Evolutionary conservation across 2,329 filamentous ascomycete genomes (phyloP), one percentile per base, ranked within the genome.

Genomic region (Botrytis fabae): DNA sequence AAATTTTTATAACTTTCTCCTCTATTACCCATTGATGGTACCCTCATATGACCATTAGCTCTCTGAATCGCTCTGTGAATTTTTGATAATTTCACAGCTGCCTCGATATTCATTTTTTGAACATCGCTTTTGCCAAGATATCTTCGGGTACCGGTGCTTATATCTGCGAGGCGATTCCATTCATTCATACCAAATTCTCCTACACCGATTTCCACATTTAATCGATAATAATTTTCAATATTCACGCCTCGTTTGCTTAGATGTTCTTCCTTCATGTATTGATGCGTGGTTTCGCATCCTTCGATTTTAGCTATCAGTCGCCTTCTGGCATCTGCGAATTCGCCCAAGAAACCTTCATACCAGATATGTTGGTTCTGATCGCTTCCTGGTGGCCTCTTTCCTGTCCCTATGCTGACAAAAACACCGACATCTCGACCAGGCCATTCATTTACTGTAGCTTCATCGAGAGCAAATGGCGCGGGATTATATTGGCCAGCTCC

Each of bases 141-240:
- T 75, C 92, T 89, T 77, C 93, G 89, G 0, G 96, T 99, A 80
- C 92, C 92, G 22, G 94, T 98, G 84, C 93, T 97, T 83, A 99
- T 98, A 70, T 98, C 95, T 40, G 93, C 92, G n/a, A 98, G 85
- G 5, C 95, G 90, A 78, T 93, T 89, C 96, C 96, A 99, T 81
- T 98, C 96, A 80, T 98, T 99, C 94, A 99, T 98, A 69, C 93
- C 95, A 81, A 98, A 98, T 80, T 98, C 96, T 70, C 95, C 95
- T 4, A 98, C 95, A 1, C 95, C 96, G 25, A 97, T 91, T 80
- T 98, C 95, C 59, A 98, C 96, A 76, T 99, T 99, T n/a, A 98
- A 85, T 12, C 96, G 92, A 81, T 94, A 97, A 84, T 99, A 99
- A 81, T 97, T 93, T 73, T 98, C 95, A 69, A 89, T 88, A 78